These are phyloP conservation scores for Pseudozyma tsukubaensis DNA, from an alignment of 1,284 basidiomycete genomes.

Conservation along the genomic window DNA sequence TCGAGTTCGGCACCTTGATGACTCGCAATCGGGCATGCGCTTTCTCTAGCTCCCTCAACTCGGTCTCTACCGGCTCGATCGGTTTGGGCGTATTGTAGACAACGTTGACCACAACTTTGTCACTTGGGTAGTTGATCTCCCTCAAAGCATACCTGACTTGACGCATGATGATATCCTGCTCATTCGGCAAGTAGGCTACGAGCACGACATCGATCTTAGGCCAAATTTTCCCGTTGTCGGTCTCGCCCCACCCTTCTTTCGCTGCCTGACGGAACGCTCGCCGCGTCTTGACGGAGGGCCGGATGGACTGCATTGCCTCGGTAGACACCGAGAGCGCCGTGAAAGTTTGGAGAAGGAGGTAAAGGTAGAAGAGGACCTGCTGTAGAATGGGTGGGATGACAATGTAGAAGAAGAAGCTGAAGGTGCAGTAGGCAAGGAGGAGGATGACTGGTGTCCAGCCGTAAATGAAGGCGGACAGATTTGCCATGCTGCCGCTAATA, in stretches of 20 bases:
- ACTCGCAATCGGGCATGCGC: constrained; percentile 48
- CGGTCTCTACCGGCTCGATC: constrained; percentile 55
- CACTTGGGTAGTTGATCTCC: constrained; percentile 59
- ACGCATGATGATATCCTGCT: constrained; percentile 62
- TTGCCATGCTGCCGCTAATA: constrained; percentile 25
- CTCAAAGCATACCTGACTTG: constrained; percentile 56
- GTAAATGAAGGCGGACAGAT: constrained; percentile 49
- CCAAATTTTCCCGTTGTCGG: constrained; percentile 49
- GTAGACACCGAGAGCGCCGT: constrained; percentile 52
- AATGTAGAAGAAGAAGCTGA: constrained; percentile 56
- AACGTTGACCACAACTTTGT: constrained; percentile 58
- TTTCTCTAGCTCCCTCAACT: constrained; percentile 47
- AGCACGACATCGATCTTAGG: constrained; percentile 59
- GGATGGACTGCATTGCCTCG: constrained; percentile 58
- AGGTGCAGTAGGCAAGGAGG: constrained; percentile 36
- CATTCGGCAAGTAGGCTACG: constrained; percentile 63
- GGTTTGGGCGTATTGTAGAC: constrained; percentile 63
- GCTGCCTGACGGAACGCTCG: constrained; percentile 48
- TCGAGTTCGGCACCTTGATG: constrained; percentile 60
- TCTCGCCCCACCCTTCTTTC: constrained; percentile 52
- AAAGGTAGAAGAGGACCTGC: constrained; percentile 56
- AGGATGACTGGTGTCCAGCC: constrained; percentile 56
- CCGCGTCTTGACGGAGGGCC: constrained; percentile 52
- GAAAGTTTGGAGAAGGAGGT: constrained; percentile 51
- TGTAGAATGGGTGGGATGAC: constrained; percentile 52